Evolutionary conservation across 805 yeast genomes (phyloP).

Genomic region (Candida andamanensis): DNA sequence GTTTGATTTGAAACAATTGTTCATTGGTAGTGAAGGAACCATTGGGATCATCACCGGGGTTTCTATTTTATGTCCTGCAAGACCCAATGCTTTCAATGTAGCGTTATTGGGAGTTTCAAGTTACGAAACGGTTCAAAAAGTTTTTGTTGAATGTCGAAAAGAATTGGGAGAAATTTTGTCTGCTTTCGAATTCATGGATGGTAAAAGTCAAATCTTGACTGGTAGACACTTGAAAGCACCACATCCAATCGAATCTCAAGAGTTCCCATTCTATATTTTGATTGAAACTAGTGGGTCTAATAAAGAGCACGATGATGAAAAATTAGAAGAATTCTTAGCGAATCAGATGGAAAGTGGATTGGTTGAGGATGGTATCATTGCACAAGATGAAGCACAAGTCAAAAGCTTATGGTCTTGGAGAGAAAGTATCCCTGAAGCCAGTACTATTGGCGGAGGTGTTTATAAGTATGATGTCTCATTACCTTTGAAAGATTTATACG

Average conservation of each 20-base stretch:
- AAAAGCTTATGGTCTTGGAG: constrained; percentile 91
- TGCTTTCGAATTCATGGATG: constrained; percentile 93
- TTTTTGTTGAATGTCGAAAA: constrained; percentile 70
- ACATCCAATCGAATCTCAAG: constrained; percentile 74
- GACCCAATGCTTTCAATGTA: constrained; percentile 81
- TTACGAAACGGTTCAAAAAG: constrained; percentile 78
- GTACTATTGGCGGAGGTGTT: constrained; percentile 84
- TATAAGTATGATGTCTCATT: constrained; percentile 95
- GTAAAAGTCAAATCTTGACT: constrained; percentile 60
- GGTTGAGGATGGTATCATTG: constrained; percentile 91
- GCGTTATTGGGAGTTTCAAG: constrained; percentile 80
- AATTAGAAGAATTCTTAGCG: constrained; percentile 81
- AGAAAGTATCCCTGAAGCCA: constrained; percentile 88
- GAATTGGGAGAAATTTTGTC: constrained; percentile 83
- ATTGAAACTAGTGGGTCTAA: constrained; percentile 97
- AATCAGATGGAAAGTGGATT: constrained; percentile 76
- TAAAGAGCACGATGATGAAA: constrained; percentile 88
- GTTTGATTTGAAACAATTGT: constrained; percentile 84
- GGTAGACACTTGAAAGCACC: constrained; percentile 50
- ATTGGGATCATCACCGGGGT: constrained; percentile 88
- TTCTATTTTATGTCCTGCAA: constrained; percentile 82
- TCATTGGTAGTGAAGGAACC: constrained; percentile 93
- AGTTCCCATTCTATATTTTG: constrained; percentile 83
- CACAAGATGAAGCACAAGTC: constrained; percentile 90
- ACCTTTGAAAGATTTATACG: constrained; percentile 77